Base-by-base conservation (phyloP, 441 rosid genomes). In the Capsella rubella region DNA sequence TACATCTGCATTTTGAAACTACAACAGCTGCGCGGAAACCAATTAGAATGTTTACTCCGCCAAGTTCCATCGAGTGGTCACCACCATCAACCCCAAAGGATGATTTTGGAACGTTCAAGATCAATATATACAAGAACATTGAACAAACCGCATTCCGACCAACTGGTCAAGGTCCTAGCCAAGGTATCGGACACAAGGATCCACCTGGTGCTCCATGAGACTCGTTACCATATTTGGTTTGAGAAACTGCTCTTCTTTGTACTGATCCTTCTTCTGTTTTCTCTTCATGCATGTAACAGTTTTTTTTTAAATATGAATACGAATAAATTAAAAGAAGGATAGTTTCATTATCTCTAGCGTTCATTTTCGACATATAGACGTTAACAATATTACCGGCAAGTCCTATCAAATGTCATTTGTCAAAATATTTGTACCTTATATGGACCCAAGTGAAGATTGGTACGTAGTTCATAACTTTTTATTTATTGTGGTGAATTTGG, bases 111-210 rank as follows among this genome's bases (percentile, higher is more conserved):
- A 6, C 52, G 69, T 78, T 64, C 71, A 55, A 43, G 12, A 71
- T 78, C 59, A 81, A 86, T 68, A 80, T 79, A 28, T 76, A 79
- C 78, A 83, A 81, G 78, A 74, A 49, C 39, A 77, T 77, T 1
- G 83, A 71, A 52, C 10, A 69, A 3, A 76, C 78, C 12, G 89
- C 89, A n/a, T 88, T 49, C 71, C 77, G 88, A 58, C 92, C 92
- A 18, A 88, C 92, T 8, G 65, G 21, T 78, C 87, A 81, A 2
- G 92, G 92, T 14, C 90, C 82, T 31, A 88, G 92, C 76, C 90
- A 87, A 31, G 92, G 90, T 35, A 84, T 83, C 27, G 92, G 90
- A 13, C 88, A 84, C 72, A 12, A 51, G 0, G 21, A 64, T 5
- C 87, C 91, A 47, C 87, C 89, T 0, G 57, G 71, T 69, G 72